Base-by-base conservation (phyloP, 2,329 filamentous ascomycete species). In the Colletotrichum tanaceti region DNA sequence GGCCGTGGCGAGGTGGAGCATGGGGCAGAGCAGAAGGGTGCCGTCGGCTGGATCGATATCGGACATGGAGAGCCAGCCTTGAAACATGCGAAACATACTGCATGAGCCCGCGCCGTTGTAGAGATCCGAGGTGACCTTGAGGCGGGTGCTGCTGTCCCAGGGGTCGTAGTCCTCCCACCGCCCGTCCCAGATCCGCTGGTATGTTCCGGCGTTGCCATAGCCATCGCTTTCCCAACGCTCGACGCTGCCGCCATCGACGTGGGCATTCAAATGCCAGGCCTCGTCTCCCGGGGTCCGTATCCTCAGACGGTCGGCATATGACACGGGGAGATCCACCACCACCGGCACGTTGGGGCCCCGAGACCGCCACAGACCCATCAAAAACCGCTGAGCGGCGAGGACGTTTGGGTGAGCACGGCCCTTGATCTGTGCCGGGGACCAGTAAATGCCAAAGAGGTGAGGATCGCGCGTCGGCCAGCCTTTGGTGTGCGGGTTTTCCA, bases 171-270 rank as follows among this genome's bases (percentile, higher is more conserved):
- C 79, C 73, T 88, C 86, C 85, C 85, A 88, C 59, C 81, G 77
- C 32, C 86, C 86, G 60, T 79, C 79, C 74, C 87, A 88, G 41
- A 88, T 81, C 60, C 81, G 77, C 55, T 84, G 81, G 75, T 88
- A 88, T 2, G 85, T 85, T 32, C 85, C 85, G n/a, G 80, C 82
- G 18, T 85, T 85, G 22, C 87, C 83, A 72, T 92, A 93, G 5
- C 90, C 90, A 68, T 88, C 84, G 39, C 86, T 85, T 72, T 93
- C 90, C 90, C 91, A 93, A 14, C 90, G 85, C 77, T 93, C 90
- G 1, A 92, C 80, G 22, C 88, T 91, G 50, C 91, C 90, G 59
- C 91, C 90, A 74, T 93, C 90, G 3, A 91, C 83, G 76, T 93
- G 90, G 2, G 90, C 90, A 44, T 91, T 87, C 63, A 87, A 79